A percentile compares a stretch with the other conserved stretches of the same genome.
These are phyloP conservation scores for Pharus latifolius DNA, from an alignment of 176 grass and related monocot species.

Conservation along the genomic window DNA sequence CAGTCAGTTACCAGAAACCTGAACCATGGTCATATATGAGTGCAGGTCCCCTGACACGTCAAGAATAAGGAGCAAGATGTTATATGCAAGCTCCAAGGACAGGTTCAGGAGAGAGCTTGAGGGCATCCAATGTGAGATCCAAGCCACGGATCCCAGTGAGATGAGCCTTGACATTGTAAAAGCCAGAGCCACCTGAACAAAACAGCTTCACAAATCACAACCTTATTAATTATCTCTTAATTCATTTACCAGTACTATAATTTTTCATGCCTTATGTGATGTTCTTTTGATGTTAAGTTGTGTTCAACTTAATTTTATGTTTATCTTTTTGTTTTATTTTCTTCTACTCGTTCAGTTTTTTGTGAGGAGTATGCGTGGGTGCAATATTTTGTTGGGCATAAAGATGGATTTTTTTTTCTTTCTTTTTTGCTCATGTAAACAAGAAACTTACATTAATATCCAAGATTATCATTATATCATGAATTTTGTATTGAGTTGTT, in stretches of 20 bases:
- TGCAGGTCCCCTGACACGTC: slow-evolving; percentile 41
- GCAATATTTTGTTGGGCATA: slow-evolving; percentile 9
- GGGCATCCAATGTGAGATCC: slow-evolving; percentile 51
- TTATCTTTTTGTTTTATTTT: not conserved
- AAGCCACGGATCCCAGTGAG: slow-evolving; percentile 50
- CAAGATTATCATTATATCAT: too few relatives aligned
- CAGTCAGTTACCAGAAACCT: too few relatives aligned
- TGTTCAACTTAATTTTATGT: not conserved
- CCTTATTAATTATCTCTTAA: too few relatives aligned
- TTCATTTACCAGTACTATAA: not conserved
- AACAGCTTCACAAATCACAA: too few relatives aligned
- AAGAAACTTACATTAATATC: too few relatives aligned
- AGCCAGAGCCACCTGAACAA: slow-evolving; percentile 21
- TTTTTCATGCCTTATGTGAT: not conserved
- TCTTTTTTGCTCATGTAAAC: slow-evolving; percentile 14
- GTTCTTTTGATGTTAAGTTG: not conserved
- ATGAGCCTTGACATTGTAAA: slow-evolving; percentile 57
- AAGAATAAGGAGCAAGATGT: slow-evolving; percentile 48
- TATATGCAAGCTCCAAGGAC: slow-evolving; percentile 55
- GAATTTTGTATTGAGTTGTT: too few relatives aligned
- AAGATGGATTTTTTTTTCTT: slow-evolving; percentile 6
- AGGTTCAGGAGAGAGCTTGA: slow-evolving; percentile 61
- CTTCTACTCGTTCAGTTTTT: not conserved
- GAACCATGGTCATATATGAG: too few relatives aligned
- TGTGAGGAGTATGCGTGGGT: not conserved